Base-by-base conservation (phyloP, 2,329 filamentous ascomycete genomes). In the Aspergillus texensis region DNA sequence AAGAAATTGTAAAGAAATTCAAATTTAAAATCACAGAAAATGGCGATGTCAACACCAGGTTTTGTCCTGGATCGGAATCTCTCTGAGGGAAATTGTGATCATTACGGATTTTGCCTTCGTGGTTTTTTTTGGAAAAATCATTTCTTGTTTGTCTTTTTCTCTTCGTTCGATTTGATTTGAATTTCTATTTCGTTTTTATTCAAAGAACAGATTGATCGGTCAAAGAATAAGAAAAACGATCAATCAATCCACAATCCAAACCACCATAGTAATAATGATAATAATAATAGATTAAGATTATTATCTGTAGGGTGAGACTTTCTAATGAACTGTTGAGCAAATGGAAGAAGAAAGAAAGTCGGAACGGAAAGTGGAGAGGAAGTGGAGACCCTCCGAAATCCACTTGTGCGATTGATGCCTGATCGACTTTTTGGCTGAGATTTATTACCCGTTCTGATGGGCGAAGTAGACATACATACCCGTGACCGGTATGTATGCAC, bases 361-460 rank as follows among this genome's bases (percentile, higher is more conserved):
- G 39, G 56, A 48, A 58, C 56, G 56, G 43, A 43, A 34, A 34
- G 56, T 45, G 56, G 56, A 39, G 45, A 21, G 14, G 30, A n/a
- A 53, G 57, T 39, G 26, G 54, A 16, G 14, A 28, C 14, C 6
- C 6, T 41, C 36, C 39, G n/a, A 21, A 21, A 55, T 28, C 34
- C 34, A 55, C 52, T 34, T 28, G 48, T 50, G 56, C 45, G 21
- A 30, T 59, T 52, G 58, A 60, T 60, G 58, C 58, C 58, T 60
- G 58, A 60, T 60, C 48, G 26, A n/a, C 43, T 52, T 36, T 46
- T 45, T 52, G 30, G 28, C 30, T 46, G 30, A 48, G n/a, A 48
- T 45, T 32, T 46, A 48, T 36, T 50, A 58, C 43, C 45, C 32
- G 52, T 55, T 39, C 19, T 52, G 28, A 52, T n/a, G 26, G 26